Percentiles rank a stretch among this genome's conserved stretches.
Evolutionary conservation across 805 yeast genomes (phyloP).

Genomic region (Yarrowia sp.): DNA sequence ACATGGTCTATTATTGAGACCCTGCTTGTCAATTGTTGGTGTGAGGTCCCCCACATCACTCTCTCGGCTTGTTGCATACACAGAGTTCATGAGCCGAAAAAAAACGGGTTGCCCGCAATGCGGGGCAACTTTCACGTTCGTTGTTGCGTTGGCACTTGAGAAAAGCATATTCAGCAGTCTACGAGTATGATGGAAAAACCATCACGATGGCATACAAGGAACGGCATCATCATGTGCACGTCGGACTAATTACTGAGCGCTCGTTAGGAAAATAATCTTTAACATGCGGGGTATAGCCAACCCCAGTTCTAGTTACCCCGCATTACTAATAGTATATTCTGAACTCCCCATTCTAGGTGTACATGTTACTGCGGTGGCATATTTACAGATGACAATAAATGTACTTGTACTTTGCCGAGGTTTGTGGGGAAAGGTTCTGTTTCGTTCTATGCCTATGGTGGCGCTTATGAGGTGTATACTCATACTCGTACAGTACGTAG

Average conservation of each 20-base stretch:
- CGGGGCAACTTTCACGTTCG: slow-evolving; percentile 39
- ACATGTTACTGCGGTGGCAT: too few relatives aligned
- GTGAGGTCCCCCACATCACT: neutral
- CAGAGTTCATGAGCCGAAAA: slow-evolving; percentile 32
- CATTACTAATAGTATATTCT: slow-evolving; percentile 1
- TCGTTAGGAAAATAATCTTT: neutral
- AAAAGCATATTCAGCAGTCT: slow-evolving; percentile 1
- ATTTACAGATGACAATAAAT: too few relatives aligned
- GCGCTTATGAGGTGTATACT: too few relatives aligned
- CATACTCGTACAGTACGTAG: too few relatives aligned
- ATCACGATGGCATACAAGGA: neutral
- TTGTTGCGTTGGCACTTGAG: neutral
- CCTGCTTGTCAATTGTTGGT: neutral
- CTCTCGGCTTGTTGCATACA: slow-evolving; percentile 25
- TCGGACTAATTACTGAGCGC: neutral
- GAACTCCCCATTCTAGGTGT: neutral
- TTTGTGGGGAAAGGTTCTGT: neutral
- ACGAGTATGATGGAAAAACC: neutral
- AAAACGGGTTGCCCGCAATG: slow-evolving; percentile 36
- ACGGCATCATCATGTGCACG: slow-evolving; percentile 3
- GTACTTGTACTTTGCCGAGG: neutral
- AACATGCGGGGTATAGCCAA: slow-evolving; percentile 5
- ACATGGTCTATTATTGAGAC: too few relatives aligned
- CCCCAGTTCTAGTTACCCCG: too few relatives aligned
- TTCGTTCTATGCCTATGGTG: neutral